Conservation (phyloP, 148 eudicot species). For the Gaultheria prostrata region DNA sequence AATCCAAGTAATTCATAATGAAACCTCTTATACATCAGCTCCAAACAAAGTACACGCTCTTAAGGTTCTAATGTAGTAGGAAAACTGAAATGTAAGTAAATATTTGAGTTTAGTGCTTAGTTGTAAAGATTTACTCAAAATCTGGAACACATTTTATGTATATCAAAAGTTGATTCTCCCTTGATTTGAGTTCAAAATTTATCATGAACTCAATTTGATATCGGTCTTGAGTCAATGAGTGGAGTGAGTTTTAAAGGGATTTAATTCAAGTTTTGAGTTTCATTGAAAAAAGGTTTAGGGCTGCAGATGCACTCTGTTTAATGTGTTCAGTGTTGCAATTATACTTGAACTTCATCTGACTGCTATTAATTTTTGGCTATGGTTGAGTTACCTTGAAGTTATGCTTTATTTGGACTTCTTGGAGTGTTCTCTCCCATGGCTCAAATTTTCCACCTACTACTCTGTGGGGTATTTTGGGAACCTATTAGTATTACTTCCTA, state of each 20-base stretch:
- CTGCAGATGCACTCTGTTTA: background rate
- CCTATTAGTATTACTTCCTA: no score
- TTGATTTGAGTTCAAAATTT: background rate
- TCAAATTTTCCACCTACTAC: background rate
- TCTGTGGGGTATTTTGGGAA: no score
- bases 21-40: no score
- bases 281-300: background rate
- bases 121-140: no score
- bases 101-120: no score
- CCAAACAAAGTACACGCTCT: no score
- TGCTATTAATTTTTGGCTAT: background rate
- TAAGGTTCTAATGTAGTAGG: no score
- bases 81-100: no score
- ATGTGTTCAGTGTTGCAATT: background rate
- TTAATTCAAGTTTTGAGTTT: background rate
- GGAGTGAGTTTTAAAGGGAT: background rate
- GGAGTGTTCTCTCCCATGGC: background rate
- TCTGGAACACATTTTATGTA: no score
- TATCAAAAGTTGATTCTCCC: no score
- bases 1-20: no score
- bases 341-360: background rate
- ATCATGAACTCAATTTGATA: background rate
- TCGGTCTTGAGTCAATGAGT: background rate
- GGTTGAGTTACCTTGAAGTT: background rate
- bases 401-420: background rate